Percentiles rank a stretch among this genome's conserved stretches.
These are phyloP conservation scores for Sclerotinia subarctica DNA, from an alignment of 2,329 filamentous ascomycete genomes.

Conservation along the genomic window DNA sequence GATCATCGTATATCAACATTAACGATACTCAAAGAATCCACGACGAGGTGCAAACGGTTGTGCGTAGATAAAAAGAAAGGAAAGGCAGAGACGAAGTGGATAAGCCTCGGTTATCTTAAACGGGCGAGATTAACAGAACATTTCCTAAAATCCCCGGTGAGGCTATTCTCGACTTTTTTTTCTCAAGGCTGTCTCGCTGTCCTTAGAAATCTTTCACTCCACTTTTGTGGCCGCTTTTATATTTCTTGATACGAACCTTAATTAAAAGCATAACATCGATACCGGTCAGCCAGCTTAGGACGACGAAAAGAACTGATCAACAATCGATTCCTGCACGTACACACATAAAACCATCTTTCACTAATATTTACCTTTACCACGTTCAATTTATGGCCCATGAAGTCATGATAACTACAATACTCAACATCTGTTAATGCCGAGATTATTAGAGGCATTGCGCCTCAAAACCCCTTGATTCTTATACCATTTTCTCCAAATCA, in stretches of 20 bases:
- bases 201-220: slow-evolving; percentile 7
- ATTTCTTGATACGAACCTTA: slow-evolving; percentile 8
- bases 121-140: neutral
- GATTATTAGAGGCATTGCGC: slow-evolving; percentile 38
- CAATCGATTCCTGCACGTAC: neutral
- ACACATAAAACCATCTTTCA: neutral
- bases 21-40: neutral
- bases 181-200: neutral
- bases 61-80: neutral
- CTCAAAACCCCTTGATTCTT: slow-evolving; percentile 28
- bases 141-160: neutral
- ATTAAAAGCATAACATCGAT: slow-evolving; percentile 4
- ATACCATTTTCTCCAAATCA: slow-evolving; percentile 23
- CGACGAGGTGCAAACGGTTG: neutral
- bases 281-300: slow-evolving; percentile 9
- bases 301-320: neutral
- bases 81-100: slow-evolving; percentile 7
- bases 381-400: slow-evolving; percentile 24
- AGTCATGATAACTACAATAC: slow-evolving; percentile 29
- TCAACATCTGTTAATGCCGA: slow-evolving; percentile 36
- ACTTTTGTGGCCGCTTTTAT: slow-evolving; percentile 17
- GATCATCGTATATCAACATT: neutral
- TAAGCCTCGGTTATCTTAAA: slow-evolving; percentile 11
- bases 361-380: neutral
- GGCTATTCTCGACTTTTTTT: slow-evolving; percentile 1